phyloP scores from a whole-genome alignment of 352 stramenopile species.

The Phytophthora citricola region DNA sequence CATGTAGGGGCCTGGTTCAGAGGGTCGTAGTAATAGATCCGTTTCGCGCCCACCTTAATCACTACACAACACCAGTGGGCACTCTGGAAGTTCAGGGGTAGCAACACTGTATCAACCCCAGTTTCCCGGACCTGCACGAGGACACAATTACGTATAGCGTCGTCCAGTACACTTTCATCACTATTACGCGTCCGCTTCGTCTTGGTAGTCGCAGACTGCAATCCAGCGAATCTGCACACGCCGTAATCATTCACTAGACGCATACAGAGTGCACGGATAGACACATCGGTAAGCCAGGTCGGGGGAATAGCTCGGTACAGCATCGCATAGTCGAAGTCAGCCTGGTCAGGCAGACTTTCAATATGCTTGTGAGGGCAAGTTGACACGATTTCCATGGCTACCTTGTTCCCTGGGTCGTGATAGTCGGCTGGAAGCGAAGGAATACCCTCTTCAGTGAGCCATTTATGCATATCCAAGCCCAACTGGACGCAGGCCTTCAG shows the following conservation, averaged over 20 bases:
- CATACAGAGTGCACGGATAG: neutral
- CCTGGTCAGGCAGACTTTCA: neutral
- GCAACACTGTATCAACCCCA: conserved; percentile 1
- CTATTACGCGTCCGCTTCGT: neutral
- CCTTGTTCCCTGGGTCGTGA: neutral
- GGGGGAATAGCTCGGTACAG: neutral
- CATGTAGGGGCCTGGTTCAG: conserved; percentile 5
- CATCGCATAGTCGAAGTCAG: neutral
- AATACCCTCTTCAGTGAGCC: neutral
- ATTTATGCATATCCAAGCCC: neutral
- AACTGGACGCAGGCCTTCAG: neutral
- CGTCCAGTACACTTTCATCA: neutral
- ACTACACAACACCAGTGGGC: conserved; percentile 21
- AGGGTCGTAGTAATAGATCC: conserved; percentile 16
- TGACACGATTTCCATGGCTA: neutral
- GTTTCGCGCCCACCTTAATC: neutral
- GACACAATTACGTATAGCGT: neutral
- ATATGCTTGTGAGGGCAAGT: neutral
- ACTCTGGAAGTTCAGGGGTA: conserved; percentile 10
- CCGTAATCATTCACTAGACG: neutral
- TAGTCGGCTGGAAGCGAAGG: neutral
- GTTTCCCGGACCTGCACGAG: neutral
- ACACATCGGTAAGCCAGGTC: neutral
- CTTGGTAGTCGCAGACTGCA: neutral
- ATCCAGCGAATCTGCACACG: neutral